phyloP scores from a whole-genome alignment of 352 stramenopile species.

The Phytopythium sindhum region DNA sequence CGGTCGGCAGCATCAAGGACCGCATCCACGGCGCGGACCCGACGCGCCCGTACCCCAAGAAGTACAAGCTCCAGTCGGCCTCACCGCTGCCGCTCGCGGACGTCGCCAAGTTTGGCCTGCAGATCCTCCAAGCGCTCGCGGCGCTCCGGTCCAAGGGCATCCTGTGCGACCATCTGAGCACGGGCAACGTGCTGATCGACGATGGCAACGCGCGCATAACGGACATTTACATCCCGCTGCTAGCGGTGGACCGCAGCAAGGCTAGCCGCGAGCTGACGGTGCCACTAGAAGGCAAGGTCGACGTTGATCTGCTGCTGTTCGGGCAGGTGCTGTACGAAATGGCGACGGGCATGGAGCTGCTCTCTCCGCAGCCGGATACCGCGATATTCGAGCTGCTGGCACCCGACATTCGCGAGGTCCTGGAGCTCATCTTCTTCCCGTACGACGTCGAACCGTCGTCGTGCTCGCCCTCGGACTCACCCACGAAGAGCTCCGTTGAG shows the following conservation, averaged over 20 bases:
- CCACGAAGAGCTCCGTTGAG: neutral
- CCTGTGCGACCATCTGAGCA: slow-evolving; percentile 64
- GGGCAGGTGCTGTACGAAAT: slow-evolving; percentile 78
- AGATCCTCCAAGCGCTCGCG: slow-evolving; percentile 57
- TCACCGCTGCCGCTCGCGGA: slow-evolving; percentile 37
- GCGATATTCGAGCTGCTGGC: slow-evolving; percentile 46
- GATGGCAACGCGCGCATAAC: slow-evolving; percentile 47
- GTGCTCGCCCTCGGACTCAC: neutral
- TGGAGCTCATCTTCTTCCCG: slow-evolving; percentile 54
- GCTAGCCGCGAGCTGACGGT: slow-evolving; percentile 55
- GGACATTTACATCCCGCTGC: slow-evolving; percentile 62
- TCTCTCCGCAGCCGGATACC: slow-evolving; percentile 35
- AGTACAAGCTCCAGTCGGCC: slow-evolving; percentile 44
- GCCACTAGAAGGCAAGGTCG: slow-evolving; percentile 55
- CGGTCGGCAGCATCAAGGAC: slow-evolving; percentile 58
- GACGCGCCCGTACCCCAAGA: slow-evolving; percentile 38
- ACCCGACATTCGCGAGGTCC: slow-evolving; percentile 53
- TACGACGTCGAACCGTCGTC: neutral
- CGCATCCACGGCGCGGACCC: slow-evolving; percentile 47
- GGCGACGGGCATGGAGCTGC: slow-evolving; percentile 59
- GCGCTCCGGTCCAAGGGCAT: slow-evolving; percentile 57
- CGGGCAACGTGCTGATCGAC: slow-evolving; percentile 66
- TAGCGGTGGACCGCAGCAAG: slow-evolving; percentile 56
- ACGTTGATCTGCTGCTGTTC: slow-evolving; percentile 69
- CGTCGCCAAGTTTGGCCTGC: slow-evolving; percentile 51